Evolutionary conservation across 1,284 basidiomycete species (phyloP).

Genomic region (Cryptococcus depauperatus): DNA sequence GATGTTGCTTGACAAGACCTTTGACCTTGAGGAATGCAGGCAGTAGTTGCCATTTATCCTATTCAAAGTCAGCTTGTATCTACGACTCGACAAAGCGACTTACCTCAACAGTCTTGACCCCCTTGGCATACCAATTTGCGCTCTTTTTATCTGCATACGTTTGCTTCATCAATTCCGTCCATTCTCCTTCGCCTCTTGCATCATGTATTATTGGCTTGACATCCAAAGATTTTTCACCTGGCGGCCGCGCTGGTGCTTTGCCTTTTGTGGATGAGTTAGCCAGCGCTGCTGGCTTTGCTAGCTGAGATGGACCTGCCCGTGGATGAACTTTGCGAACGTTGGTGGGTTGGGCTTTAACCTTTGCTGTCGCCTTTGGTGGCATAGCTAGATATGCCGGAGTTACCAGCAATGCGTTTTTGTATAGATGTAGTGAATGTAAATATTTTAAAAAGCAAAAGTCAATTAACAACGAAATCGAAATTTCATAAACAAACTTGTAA

Average conservation of each 20-base stretch:
- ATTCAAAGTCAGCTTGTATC: conserved; percentile 5
- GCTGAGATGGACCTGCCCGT: conserved; percentile 11
- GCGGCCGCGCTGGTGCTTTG: conserved; percentile 19
- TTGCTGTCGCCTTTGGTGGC: conserved; percentile 10
- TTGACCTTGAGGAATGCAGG: conserved; percentile 94
- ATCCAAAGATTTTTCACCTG: conserved; percentile 9
- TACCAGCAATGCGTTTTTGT: too few species aligned
- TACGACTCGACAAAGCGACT: conserved; percentile 10
- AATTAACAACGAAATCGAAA: too few species aligned
- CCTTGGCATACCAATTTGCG: conserved; percentile 43
- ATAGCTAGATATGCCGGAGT: too few species aligned
- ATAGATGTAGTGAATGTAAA: too few species aligned
- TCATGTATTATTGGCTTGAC: conserved; percentile 18
- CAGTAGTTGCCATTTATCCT: conserved; percentile 96
- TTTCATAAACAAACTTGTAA: too few species aligned
- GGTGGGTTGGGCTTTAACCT: conserved; percentile 5
- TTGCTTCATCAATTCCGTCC: conserved; percentile 41
- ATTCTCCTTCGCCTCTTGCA: conserved; percentile 33
- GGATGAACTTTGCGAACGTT: conserved; percentile 7
- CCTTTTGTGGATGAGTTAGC: conserved; percentile 16
- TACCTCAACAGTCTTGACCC: conserved; percentile 50
- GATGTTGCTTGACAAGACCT: conserved; percentile 98
- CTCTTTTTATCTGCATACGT: conserved; percentile 26
- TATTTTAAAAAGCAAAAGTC: too few species aligned
- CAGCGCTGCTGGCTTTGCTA: conserved; percentile 6